These are phyloP conservation scores for Ganoderma leucocontextum DNA, from an alignment of 1,284 basidiomycete genomes.

Conservation along the genomic window DNA sequence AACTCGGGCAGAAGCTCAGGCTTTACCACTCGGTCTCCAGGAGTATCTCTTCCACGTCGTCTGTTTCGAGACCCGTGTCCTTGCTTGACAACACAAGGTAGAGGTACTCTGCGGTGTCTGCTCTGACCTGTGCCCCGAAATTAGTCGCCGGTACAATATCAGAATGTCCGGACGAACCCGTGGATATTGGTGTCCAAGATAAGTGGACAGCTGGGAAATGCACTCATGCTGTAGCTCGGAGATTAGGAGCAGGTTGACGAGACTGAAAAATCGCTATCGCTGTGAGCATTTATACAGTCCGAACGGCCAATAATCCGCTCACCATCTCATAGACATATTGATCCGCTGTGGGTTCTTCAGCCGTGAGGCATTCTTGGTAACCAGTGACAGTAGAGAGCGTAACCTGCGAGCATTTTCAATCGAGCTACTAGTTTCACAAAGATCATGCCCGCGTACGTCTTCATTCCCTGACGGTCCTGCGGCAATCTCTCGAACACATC, in stretches of 20 bases:
- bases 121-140: constrained; percentile 64
- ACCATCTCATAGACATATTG: constrained; percentile 85
- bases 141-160: neutral
- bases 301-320: constrained; percentile 35
- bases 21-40: constrained; percentile 85
- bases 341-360: constrained; percentile 86
- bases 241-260: constrained; percentile 68
- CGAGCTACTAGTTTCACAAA: constrained; percentile 14
- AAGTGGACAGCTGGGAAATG: constrained; percentile 57
- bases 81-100: constrained; percentile 78
- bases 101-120: constrained; percentile 82
- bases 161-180: constrained; percentile 54
- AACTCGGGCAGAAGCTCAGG: constrained; percentile 11
- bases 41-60: constrained; percentile 79
- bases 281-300: neutral
- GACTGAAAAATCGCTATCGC: constrained; percentile 47
- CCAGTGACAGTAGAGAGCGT: constrained; percentile 56
- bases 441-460: constrained; percentile 52
- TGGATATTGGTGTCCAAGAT: constrained; percentile 82
- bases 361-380: constrained; percentile 64
- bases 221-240: constrained; percentile 55
- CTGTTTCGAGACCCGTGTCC: constrained; percentile 69
- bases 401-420: constrained; percentile 43
- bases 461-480: constrained; percentile 53
- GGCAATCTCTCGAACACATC: constrained; percentile 60